Evolutionary conservation across 345 rosid species (phyloP).

Genomic region (Murraya koenigii): DNA sequence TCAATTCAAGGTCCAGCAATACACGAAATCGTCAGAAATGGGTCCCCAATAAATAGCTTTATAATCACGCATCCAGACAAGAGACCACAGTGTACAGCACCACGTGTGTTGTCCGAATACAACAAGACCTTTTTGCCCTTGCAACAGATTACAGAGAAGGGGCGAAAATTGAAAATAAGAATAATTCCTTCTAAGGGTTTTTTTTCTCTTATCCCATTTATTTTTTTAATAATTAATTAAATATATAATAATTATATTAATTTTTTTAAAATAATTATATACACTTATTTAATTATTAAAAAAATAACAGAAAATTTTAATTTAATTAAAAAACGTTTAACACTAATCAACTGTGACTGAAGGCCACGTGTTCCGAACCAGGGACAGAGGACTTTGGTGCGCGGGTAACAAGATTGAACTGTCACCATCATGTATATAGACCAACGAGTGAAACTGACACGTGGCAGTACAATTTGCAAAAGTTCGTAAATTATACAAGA

Average conservation of each 20-base stretch:
- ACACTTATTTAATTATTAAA: no score
- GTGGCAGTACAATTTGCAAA: constrained; percentile 16
- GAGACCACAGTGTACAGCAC: neutral
- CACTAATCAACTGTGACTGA: neutral
- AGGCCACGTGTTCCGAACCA: neutral
- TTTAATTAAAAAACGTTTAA: neutral
- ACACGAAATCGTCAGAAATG: neutral
- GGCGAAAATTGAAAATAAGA: no score
- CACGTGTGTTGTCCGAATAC: constrained; percentile 17
- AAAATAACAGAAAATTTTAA: no score
- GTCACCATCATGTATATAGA: constrained; percentile 20
- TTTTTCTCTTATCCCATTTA: no score
- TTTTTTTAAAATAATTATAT: no score
- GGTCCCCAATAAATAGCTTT: constrained; percentile 16
- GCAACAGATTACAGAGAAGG: neutral
- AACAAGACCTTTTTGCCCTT: neutral
- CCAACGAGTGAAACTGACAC: constrained; percentile 24
- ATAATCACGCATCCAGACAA: neutral
- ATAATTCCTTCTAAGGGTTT: no score
- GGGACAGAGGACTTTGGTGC: constrained; percentile 4
- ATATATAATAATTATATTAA: no score
- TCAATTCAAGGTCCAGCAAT: neutral
- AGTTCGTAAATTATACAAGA: neutral
- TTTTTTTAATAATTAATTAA: no score
- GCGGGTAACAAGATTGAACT: constrained; percentile 13